Evolutionary conservation across 768 basidiomycete species (phyloP).

Genomic region (Trametes villosa): DNA sequence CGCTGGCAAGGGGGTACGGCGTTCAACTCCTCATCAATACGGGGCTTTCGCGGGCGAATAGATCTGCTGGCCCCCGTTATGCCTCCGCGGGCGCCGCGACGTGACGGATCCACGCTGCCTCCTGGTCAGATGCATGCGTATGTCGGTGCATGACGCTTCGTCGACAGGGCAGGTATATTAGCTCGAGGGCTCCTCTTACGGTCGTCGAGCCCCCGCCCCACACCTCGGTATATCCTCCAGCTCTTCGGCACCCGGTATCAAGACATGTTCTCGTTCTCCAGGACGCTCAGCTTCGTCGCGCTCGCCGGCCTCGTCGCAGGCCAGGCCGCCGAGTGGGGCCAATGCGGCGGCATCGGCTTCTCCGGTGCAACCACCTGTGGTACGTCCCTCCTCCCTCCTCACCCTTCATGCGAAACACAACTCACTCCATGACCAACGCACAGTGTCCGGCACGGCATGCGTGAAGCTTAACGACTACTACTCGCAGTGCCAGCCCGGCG

Average conservation of each 20-base stretch:
- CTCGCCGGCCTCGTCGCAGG: slow-evolving; percentile 29
- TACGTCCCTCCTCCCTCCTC: not conserved
- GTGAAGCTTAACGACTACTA: slow-evolving; percentile 44
- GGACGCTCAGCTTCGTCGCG: slow-evolving; percentile 28
- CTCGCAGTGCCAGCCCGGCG: slow-evolving; percentile 47
- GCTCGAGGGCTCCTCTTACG: not conserved
- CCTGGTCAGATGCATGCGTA: slow-evolving; percentile 4
- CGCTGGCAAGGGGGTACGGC: not conserved
- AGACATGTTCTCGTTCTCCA: slow-evolving; percentile 9
- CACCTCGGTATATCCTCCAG: not conserved
- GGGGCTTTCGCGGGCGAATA: slow-evolving; percentile 11
- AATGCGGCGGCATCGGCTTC: slow-evolving; percentile 26
- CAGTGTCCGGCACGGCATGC: slow-evolving; percentile 43
- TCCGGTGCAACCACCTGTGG: slow-evolving; percentile 22
- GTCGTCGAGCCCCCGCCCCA: not conserved
- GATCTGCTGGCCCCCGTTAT: not conserved
- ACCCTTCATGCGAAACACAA: not conserved
- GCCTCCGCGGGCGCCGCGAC: not conserved
- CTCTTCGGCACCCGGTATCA: not conserved
- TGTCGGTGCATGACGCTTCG: not conserved
- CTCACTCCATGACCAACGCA: not conserved
- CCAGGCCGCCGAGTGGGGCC: slow-evolving; percentile 25
- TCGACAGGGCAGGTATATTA: not conserved
- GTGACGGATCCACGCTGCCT: not conserved
- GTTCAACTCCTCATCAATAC: not conserved